These are phyloP conservation scores for Candida boidinii DNA, from an alignment of 805 yeast genomes.

Conservation along the genomic window DNA sequence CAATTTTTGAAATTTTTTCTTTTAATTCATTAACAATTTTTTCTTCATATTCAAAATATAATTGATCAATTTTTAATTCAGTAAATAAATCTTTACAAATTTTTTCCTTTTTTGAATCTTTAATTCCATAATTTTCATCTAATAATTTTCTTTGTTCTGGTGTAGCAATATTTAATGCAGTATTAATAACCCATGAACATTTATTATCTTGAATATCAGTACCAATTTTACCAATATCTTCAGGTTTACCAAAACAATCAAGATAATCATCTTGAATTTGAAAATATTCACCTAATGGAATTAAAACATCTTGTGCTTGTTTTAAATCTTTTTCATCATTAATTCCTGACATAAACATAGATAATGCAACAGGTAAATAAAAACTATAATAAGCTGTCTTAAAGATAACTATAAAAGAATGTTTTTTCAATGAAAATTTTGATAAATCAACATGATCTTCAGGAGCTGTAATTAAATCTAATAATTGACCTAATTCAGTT, in stretches of 20 bases:
- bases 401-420: slow-evolving; percentile 90
- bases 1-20: slow-evolving; percentile 58
- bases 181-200: slow-evolving; percentile 96
- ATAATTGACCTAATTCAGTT: slow-evolving; percentile 93
- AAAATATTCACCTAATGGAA: slow-evolving; percentile 96
- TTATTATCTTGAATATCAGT: slow-evolving; percentile 98
- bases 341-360: slow-evolving; percentile 88
- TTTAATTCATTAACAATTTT: slow-evolving; percentile 55
- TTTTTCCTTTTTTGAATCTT: slow-evolving; percentile 60
- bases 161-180: slow-evolving; percentile 71
- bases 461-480: slow-evolving; percentile 95
- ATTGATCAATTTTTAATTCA: slow-evolving; percentile 61
- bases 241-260: slow-evolving; percentile 96
- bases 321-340: slow-evolving; percentile 63
- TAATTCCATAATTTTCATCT: slow-evolving; percentile 87
- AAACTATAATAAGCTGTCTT: slow-evolving; percentile 97
- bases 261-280: slow-evolving; percentile 97
- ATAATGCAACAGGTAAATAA: slow-evolving; percentile 94
- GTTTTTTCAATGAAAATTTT: slow-evolving; percentile 82
- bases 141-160: slow-evolving; percentile 76
- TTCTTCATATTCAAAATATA: slow-evolving; percentile 81
- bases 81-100: slow-evolving; percentile 64
- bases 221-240: slow-evolving; percentile 96
- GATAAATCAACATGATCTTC: slow-evolving; percentile 86
- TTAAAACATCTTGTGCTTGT: slow-evolving; percentile 80